Percentiles rank a stretch among this genome's conserved stretches.
Conservation (phyloP, 805 yeast genomes). For the Hanseniaspora guilliermondii region DNA sequence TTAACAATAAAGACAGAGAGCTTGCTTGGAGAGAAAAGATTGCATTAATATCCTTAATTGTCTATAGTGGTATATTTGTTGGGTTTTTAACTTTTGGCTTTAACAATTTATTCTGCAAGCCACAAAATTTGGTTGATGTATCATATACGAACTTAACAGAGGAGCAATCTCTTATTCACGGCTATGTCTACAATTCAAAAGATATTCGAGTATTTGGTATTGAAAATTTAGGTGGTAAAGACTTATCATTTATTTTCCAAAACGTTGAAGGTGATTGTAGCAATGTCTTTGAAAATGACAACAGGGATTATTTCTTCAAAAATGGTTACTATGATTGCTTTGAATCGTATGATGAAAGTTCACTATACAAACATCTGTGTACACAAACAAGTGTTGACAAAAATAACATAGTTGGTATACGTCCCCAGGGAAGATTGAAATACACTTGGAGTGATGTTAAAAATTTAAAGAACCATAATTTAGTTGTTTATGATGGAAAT, state of each 20-base stretch:
- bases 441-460: constrained; percentile 79
- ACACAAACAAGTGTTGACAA: background rate
- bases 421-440: constrained; percentile 60
- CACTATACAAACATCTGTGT: background rate
- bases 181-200: constrained; percentile 68
- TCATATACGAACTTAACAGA: constrained; percentile 30
- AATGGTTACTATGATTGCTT: constrained; percentile 82
- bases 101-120: constrained; percentile 63
- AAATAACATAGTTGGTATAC: constrained; percentile 23
- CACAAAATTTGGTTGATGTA: constrained; percentile 21
- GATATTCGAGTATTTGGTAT: constrained; percentile 40
- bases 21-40: constrained; percentile 96
- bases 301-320: background rate
- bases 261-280: constrained; percentile 87
- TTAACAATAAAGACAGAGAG: constrained; percentile 68
- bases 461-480: constrained; percentile 51
- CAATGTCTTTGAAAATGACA: constrained; percentile 54
- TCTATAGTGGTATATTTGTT: constrained; percentile 60
- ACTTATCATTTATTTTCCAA: constrained; percentile 74
- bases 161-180: constrained; percentile 46
- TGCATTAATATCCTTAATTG: constrained; percentile 65
- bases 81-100: constrained; percentile 87
- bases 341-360: constrained; percentile 20
- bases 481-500: constrained; percentile 79
- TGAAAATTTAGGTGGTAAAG: constrained; percentile 38